phyloP scores from a whole-genome alignment of 805 yeast genomes.

The Wickerhamomyces sydowiorum region DNA sequence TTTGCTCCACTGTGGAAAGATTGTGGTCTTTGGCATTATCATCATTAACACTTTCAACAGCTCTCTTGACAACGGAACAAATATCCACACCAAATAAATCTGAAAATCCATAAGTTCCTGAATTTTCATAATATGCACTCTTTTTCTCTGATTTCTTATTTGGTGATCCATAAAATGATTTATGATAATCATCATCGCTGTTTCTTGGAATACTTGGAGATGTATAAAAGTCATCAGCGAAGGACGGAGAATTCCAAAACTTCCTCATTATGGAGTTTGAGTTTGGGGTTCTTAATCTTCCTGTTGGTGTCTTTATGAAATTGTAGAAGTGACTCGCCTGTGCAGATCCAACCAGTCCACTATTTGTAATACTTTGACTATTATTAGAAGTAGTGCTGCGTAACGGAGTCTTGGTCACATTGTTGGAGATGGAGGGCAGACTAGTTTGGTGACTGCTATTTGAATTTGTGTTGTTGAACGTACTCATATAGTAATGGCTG shows the following conservation, averaged over 20 bases:
- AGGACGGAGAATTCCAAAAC: constrained; percentile 62
- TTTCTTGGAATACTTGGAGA: constrained; percentile 34
- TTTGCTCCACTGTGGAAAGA: not conserved
- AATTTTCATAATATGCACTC: constrained; percentile 9
- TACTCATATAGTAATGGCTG: not conserved
- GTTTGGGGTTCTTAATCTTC: constrained; percentile 23
- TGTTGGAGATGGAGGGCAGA: constrained; percentile 17
- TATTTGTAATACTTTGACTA: constrained; percentile 6
- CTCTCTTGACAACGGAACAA: constrained; percentile 42
- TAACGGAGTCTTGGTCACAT: constrained; percentile 31
- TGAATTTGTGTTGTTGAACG: constrained; percentile 20
- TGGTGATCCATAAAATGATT: constrained; percentile 32
- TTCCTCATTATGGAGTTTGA: constrained; percentile 38
- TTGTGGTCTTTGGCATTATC: constrained; percentile 1
- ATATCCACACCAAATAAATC: constrained; percentile 57
- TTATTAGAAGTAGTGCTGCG: constrained; percentile 11
- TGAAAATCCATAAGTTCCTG: constrained; percentile 11
- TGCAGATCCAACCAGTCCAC: constrained; percentile 6
- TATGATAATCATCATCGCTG: constrained; percentile 23
- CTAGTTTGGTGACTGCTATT: not conserved
- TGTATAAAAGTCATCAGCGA: constrained; percentile 60
- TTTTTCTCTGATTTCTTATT: constrained; percentile 14
- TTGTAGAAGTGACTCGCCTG: constrained; percentile 13
- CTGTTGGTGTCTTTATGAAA: constrained; percentile 25
- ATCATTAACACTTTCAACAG: constrained; percentile 26